Percentiles rank a stretch among this genome's conserved stretches.
These are phyloP conservation scores for Moricandia moricandioides DNA, from an alignment of 345 rosid species.

Conservation along the genomic window DNA sequence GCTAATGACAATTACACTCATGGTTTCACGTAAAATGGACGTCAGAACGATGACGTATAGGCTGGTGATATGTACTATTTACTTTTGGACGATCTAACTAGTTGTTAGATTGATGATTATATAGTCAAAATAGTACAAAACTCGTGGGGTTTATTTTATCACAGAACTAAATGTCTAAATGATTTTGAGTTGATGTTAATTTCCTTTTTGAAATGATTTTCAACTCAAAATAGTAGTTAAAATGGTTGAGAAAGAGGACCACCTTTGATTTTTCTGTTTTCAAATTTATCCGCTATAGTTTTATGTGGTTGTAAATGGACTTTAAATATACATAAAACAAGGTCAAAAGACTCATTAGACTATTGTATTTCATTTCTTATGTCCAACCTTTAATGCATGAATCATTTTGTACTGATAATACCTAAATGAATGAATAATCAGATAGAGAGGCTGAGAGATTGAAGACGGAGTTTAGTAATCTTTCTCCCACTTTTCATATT, in stretches of 20 bases:
- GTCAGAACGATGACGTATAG: constrained; percentile 17
- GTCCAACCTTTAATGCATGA: neutral
- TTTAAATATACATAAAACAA: neutral
- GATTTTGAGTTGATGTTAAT: constrained; percentile 23
- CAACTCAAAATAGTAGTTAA: neutral
- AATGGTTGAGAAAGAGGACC: constrained; percentile 24
- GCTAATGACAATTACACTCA: neutral
- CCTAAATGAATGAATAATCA: neutral
- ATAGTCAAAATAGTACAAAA: constrained; percentile 9
- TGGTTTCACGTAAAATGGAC: neutral
- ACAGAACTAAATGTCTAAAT: constrained; percentile 5
- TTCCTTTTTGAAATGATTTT: neutral
- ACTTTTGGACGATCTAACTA: neutral
- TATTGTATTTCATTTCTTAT: neutral
- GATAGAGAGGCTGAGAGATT: neutral
- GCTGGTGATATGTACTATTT: constrained; percentile 16
- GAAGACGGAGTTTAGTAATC: too few species aligned
- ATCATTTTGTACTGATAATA: neutral
- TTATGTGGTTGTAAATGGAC: constrained; percentile 25
- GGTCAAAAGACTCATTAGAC: neutral
- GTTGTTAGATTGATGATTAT: constrained; percentile 1
- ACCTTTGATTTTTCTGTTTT: constrained; percentile 17
- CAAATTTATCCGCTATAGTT: constrained; percentile 1
- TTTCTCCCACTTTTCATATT: too few species aligned
- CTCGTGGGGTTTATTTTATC: constrained; percentile 11